Evolutionary conservation across 1,139 yeast genomes (phyloP).

Genomic region (Lodderomyces beijingensis): DNA sequence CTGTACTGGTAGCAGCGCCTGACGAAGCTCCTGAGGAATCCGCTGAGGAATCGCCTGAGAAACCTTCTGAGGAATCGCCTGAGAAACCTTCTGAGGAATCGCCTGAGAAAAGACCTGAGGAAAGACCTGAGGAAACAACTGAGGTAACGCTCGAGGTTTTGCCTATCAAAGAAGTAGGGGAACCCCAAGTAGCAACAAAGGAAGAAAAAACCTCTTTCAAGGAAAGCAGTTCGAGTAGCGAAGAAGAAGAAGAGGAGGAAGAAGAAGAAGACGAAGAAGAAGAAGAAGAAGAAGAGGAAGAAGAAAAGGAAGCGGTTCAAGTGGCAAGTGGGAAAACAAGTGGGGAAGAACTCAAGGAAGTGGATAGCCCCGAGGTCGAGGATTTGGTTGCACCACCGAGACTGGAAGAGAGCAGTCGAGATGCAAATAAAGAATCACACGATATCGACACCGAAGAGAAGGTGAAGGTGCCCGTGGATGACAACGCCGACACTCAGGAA

Average conservation of each 20-base stretch:
- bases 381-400: conserved; percentile 3
- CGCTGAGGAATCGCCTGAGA: too few relatives aligned
- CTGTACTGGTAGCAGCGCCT: too few relatives aligned
- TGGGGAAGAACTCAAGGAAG: neutral
- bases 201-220: too few relatives aligned
- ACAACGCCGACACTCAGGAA: conserved; percentile 5
- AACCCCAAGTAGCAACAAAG: neutral
- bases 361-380: neutral
- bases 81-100: too few relatives aligned
- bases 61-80: too few relatives aligned
- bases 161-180: conserved; percentile 2
- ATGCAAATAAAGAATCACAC: conserved; percentile 1
- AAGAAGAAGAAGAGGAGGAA: conserved; percentile 3
- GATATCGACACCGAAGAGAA: conserved; percentile 1
- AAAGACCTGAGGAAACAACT: too few relatives aligned
- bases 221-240: too few relatives aligned
- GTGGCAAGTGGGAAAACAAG: conserved; percentile 3
- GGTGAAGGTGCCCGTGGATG: neutral
- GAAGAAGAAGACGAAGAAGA: conserved; percentile 2
- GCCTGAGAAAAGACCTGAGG: too few relatives aligned
- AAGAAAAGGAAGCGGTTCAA: conserved; percentile 2
- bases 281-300: conserved; percentile 3
- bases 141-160: too few relatives aligned
- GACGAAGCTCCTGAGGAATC: too few relatives aligned
- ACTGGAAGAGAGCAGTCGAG: conserved; percentile 2